phyloP scores from a whole-genome alignment of 345 rosid genomes.

The Jatropha curcas region DNA sequence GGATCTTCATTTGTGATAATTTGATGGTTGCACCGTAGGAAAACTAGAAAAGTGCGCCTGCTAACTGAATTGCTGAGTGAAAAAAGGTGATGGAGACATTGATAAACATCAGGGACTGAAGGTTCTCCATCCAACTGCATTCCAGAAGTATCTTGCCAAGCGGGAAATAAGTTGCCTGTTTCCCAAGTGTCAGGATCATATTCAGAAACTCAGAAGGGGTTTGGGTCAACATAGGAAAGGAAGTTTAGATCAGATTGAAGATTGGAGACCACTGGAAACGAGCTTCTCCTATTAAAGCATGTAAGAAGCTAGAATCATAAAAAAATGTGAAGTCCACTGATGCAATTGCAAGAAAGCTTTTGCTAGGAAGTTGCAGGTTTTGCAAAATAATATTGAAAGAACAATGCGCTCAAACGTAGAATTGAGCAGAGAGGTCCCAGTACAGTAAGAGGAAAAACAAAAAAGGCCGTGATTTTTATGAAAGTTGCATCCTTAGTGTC shows the following conservation, averaged over 20 bases:
- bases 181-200: slow-evolving; percentile 21
- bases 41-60: slow-evolving; percentile 64
- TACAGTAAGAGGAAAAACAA: slow-evolving; percentile 51
- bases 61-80: slow-evolving; percentile 70
- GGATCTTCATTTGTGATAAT: slow-evolving; percentile 30
- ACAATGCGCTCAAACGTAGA: slow-evolving; percentile 36
- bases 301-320: slow-evolving; percentile 24
- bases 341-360: slow-evolving; percentile 29
- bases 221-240: slow-evolving; percentile 53
- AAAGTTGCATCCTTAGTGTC: slow-evolving; percentile 31
- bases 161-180: slow-evolving; percentile 23
- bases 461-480: slow-evolving; percentile 40
- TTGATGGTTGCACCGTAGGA: slow-evolving; percentile 54
- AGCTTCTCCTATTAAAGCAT: slow-evolving; percentile 39
- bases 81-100: slow-evolving; percentile 31
- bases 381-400: slow-evolving; percentile 36
- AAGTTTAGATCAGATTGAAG: slow-evolving; percentile 49
- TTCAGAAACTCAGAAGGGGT: slow-evolving; percentile 26
- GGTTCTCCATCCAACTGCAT: slow-evolving; percentile 33
- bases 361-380: slow-evolving; percentile 28
- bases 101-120: slow-evolving; percentile 28
- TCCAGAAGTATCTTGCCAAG: slow-evolving; percentile 34
- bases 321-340: slow-evolving; percentile 31
- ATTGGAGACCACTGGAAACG: slow-evolving; percentile 35
- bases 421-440: slow-evolving; percentile 39